phyloP scores from a whole-genome alignment of 1,284 basidiomycete genomes.

The Sporisorium reilianum region DNA sequence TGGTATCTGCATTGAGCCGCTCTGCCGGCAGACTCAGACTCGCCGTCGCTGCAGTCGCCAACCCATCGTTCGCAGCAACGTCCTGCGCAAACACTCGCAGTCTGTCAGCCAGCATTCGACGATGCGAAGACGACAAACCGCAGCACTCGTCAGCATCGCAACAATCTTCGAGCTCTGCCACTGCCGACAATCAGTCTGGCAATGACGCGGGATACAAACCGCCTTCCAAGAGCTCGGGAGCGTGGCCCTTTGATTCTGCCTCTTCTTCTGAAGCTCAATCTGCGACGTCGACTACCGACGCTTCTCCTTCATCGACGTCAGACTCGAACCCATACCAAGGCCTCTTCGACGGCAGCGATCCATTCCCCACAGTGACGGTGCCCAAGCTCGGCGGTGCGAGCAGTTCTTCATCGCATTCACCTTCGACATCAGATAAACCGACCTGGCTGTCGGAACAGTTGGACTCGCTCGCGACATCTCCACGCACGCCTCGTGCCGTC shows the following conservation, averaged over 20 bases:
- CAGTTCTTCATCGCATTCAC: background rate
- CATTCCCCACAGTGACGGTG: constrained; percentile 26
- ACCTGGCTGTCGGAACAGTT: constrained; percentile 42
- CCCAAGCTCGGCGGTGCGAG: constrained; percentile 7
- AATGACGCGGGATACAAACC: constrained; percentile 16
- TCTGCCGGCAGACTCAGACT: constrained; percentile 9
- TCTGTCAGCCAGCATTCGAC: constrained; percentile 23
- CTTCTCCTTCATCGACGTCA: constrained; percentile 2
- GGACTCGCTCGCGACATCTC: constrained; percentile 27
- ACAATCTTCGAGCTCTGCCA: constrained; percentile 7
- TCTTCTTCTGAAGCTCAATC: background rate
- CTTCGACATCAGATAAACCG: background rate
- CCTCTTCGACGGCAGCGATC: constrained; percentile 33
- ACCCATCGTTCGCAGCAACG: background rate
- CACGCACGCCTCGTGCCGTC: constrained; percentile 8
- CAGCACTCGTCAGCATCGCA: background rate
- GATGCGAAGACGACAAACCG: constrained; percentile 24
- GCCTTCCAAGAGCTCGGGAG: constrained; percentile 12
- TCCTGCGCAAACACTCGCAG: constrained; percentile 7
- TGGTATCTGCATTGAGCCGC: constrained; percentile 22
- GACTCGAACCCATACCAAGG: constrained; percentile 33
- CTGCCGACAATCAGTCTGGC: background rate
- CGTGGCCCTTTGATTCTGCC: constrained; percentile 26
- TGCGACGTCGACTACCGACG: background rate
- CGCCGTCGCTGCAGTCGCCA: background rate